A percentile compares a stretch with the other conserved stretches of the same genome.
Conservation (phyloP, 2,329 filamentous ascomycete genomes). For the Drechslera avenae region DNA sequence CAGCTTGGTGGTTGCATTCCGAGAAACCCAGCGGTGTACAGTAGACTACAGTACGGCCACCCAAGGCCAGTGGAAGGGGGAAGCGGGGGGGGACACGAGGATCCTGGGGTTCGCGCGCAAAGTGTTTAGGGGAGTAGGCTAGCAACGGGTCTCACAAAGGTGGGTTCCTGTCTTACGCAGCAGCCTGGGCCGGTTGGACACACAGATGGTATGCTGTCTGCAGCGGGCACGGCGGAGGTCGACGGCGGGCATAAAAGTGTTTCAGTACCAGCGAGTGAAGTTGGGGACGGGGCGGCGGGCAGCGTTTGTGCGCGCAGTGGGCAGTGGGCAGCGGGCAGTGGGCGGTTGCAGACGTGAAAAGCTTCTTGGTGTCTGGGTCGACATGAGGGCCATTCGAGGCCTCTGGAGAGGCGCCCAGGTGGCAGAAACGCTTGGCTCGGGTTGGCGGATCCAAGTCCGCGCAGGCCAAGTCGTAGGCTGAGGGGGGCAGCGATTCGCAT, state of each 20-base stretch:
- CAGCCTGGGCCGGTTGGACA: slow-evolving; percentile 22
- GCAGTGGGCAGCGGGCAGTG: slow-evolving; percentile 7
- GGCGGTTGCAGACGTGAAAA: slow-evolving; percentile 22
- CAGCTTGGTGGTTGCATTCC: slow-evolving; percentile 26
- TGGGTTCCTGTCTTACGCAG: slow-evolving; percentile 33
- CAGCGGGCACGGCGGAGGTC: slow-evolving; percentile 16
- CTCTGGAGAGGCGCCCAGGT: slow-evolving; percentile 24
- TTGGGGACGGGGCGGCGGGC: slow-evolving; percentile 14
- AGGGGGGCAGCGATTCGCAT: slow-evolving; percentile 32
- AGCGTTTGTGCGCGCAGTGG: slow-evolving; percentile 8
- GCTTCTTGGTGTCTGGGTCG: slow-evolving; percentile 1
- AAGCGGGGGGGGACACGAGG: slow-evolving; percentile 29
- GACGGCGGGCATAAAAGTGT: slow-evolving; percentile 16
- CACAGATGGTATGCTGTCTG: slow-evolving; percentile 2
- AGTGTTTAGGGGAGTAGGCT: slow-evolving; percentile 7
- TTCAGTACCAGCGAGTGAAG: neutral
- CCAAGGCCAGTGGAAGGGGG: slow-evolving; percentile 27
- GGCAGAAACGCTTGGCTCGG: slow-evolving; percentile 24
- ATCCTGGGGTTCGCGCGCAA: slow-evolving; percentile 28
- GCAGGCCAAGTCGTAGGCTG: slow-evolving; percentile 13
- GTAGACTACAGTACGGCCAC: neutral
- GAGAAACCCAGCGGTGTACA: slow-evolving; percentile 32
- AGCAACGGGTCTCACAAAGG: slow-evolving; percentile 10
- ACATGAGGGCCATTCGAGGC: slow-evolving; percentile 25
- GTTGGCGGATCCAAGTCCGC: slow-evolving; percentile 25